Conservation (phyloP, 768 basidiomycete species). For the Udeniomyces megalosporus region DNA sequence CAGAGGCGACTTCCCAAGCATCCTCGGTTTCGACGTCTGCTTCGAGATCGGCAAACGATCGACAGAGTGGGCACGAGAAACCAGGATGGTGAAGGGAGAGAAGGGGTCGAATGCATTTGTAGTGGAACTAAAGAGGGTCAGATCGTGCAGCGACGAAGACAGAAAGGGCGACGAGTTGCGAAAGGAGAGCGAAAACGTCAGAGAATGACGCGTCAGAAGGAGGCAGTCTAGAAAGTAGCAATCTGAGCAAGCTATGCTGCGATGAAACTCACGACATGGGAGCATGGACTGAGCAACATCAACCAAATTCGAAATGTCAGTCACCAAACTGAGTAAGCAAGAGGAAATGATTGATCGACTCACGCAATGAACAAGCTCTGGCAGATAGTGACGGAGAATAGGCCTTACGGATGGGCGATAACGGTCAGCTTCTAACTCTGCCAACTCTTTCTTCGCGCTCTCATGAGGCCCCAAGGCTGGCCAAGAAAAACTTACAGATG, state of each 20-base stretch:
- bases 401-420: slow-evolving; percentile 29
- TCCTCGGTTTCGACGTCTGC: slow-evolving; percentile 75
- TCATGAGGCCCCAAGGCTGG: not conserved
- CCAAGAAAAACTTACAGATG: slow-evolving; percentile 50
- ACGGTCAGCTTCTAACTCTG: too few relatives aligned
- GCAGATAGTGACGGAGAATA: slow-evolving; percentile 78
- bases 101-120: slow-evolving; percentile 90
- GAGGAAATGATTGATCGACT: slow-evolving; percentile 5
- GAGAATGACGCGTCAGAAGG: slow-evolving; percentile 30
- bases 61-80: slow-evolving; percentile 87
- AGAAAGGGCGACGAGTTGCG: not conserved
- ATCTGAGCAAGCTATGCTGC: too few relatives aligned
- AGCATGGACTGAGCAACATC: slow-evolving; percentile 55
- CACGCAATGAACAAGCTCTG: slow-evolving; percentile 88
- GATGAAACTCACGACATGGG: slow-evolving; percentile 45
- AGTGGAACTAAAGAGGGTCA: slow-evolving; percentile 23
- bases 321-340: not conserved
- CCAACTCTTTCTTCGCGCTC: too few relatives aligned
- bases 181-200: not conserved
- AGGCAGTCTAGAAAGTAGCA: too few relatives aligned
- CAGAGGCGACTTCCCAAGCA: slow-evolving; percentile 26
- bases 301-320: not conserved
- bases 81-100: slow-evolving; percentile 76
- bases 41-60: slow-evolving; percentile 86
- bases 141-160: not conserved